Evolutionary conservation across 805 yeast genomes (phyloP), one percentile per base, ranked within the genome.

Genomic region (Groenewaldozyma tartarivorans): DNA sequence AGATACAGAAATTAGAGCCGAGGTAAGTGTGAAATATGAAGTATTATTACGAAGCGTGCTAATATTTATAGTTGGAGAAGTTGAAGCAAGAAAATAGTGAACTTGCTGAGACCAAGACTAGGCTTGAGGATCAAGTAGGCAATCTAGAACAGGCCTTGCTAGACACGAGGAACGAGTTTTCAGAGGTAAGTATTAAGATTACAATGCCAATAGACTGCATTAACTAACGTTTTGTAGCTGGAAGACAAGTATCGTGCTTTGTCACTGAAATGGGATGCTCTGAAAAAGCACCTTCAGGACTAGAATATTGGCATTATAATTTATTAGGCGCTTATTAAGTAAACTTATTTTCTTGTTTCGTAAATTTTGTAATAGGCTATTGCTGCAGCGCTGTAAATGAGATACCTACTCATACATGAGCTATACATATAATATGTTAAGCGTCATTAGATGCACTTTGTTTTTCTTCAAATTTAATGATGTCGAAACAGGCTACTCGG

Each of bases 101-200:
- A 55, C 81, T 80, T n/a, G 75, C 76, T 79, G 77, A 70, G 41
- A 68, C 72, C 44, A 80, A 79, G 48, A 63, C 74, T 44, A 59
- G 66, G 26, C 57, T 79, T 13, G 84, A 78, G 46, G 79, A 75
- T 27, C 71, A 67, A 42, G 55, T 77, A 1, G 60, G 61, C 11
- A 52, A 58, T 13, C 56, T 75, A 17, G 72, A 75, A 45, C 54
- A 54, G 18, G 67, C 68, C 43, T 49, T 70, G 30, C 68, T 45
- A 2, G 53, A 51, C 7, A 51, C 59, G 5, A 57, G 55, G 42
- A 44, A 46, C 39, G 45, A 50, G 34, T 46, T 46, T 37, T 57
- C 58, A 21, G 41, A 43, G 32, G 53, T 50, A 45, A 34, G 51
- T 48, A 20, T 24, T 7, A 7, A 9, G 29, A 24, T 24, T 7